Percentiles rank a stretch among this genome's conserved stretches.
These are phyloP conservation scores for Thermothelomyces thermophilus DNA, from an alignment of 2,329 filamentous ascomycete genomes.

Conservation along the genomic window DNA sequence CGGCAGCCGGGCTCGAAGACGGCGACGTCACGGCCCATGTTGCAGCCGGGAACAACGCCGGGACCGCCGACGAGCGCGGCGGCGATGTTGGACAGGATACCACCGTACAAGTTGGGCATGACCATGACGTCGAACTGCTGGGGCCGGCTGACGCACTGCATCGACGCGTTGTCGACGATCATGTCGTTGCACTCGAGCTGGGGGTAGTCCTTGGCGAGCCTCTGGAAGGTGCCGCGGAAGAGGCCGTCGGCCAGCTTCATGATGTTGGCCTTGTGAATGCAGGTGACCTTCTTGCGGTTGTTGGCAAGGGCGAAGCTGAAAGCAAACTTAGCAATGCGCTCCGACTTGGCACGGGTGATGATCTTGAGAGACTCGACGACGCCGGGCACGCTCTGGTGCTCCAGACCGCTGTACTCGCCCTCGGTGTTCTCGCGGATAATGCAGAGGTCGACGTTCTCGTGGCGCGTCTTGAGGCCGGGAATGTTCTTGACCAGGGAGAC, in stretches of 20 bases:
- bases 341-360: conserved; percentile 97
- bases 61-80: conserved; percentile 94
- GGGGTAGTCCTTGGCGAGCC: conserved; percentile 88
- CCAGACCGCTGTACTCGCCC: conserved; percentile 97
- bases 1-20: conserved; percentile 99
- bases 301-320: conserved; percentile 98
- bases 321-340: conserved; percentile 98
- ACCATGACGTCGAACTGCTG: conserved; percentile 99
- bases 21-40: conserved; percentile 97
- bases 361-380: conserved; percentile 99
- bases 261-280: conserved; percentile 99
- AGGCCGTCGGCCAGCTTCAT: conserved; percentile 99
- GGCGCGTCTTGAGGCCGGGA: conserved; percentile 93
- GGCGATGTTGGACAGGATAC: conserved; percentile 97
- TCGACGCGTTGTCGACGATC: conserved; percentile 99
- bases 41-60: conserved; percentile 95
- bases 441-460: conserved; percentile 95
- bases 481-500: conserved; percentile 99
- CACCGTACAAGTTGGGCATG: conserved; percentile 99
- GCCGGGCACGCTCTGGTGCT: conserved; percentile 94
- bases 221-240: conserved; percentile 96
- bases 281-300: conserved; percentile 98
- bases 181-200: conserved; percentile 96
- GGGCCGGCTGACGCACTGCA: conserved; percentile 94
- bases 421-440: conserved; percentile 99